Conservation (phyloP, 768 basidiomycete genomes). For the Mycena latifolia region DNA sequence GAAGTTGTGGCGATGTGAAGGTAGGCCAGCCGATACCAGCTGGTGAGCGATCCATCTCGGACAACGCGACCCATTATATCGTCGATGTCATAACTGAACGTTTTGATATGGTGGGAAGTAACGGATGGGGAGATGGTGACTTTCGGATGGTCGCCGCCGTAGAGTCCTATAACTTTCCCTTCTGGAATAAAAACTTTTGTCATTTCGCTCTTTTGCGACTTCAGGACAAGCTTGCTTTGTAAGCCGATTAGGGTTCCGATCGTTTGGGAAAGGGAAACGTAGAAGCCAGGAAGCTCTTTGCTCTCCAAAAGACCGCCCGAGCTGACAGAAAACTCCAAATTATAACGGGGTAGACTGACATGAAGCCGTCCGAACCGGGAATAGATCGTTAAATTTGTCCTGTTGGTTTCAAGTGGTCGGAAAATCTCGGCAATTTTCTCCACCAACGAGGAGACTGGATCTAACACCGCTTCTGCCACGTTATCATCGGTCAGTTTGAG, state of each 20-base stretch:
- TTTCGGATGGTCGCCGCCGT: slow-evolving; percentile 34
- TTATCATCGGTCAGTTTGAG: background rate
- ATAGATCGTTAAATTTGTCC: slow-evolving; percentile 4
- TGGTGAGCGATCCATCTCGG: slow-evolving; percentile 42
- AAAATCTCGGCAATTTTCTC: background rate
- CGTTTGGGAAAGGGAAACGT: slow-evolving; percentile 56
- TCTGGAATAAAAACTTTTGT: slow-evolving; percentile 53
- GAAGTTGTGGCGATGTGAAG: slow-evolving; percentile 60
- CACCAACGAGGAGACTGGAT: slow-evolving; percentile 6
- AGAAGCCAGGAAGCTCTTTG: slow-evolving; percentile 54
- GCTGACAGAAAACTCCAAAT: slow-evolving; percentile 54
- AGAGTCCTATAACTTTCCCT: slow-evolving; percentile 43
- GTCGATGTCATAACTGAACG: slow-evolving; percentile 49
- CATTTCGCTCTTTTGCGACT: slow-evolving; percentile 35
- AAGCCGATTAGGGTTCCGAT: slow-evolving; percentile 61
- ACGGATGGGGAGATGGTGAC: slow-evolving; percentile 37
- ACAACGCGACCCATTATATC: slow-evolving; percentile 46
- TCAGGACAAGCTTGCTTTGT: slow-evolving; percentile 53
- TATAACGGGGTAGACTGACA: slow-evolving; percentile 54
- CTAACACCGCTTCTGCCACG: background rate
- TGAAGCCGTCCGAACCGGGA: slow-evolving; percentile 33
- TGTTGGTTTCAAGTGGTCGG: slow-evolving; percentile 3
- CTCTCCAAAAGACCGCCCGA: slow-evolving; percentile 49
- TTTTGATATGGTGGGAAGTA: slow-evolving; percentile 17
- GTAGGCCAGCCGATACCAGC: slow-evolving; percentile 51